These are phyloP conservation scores for Puccinia triticina DNA, from an alignment of 1,284 basidiomycete genomes.

Conservation along the genomic window DNA sequence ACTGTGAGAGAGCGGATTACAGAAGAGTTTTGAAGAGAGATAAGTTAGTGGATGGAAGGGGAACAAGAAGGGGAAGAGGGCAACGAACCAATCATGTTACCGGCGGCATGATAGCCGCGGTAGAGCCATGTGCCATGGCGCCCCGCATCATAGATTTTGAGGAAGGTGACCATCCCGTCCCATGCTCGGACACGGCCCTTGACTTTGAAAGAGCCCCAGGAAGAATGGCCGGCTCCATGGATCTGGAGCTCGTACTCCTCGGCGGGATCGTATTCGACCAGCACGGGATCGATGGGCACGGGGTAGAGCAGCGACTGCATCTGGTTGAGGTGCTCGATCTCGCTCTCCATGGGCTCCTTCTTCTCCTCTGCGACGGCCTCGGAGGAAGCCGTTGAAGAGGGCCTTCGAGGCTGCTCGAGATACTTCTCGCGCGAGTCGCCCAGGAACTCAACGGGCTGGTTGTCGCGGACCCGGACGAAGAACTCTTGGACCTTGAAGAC, in stretches of 20 bases:
- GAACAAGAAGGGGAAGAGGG: constrained; percentile 56
- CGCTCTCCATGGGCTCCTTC: constrained; percentile 16
- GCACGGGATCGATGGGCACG: background rate
- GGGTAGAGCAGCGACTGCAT: constrained; percentile 2
- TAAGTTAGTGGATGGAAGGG: constrained; percentile 54
- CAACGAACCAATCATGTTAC: constrained; percentile 55
- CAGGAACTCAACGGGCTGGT: constrained; percentile 8
- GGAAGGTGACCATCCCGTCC: constrained; percentile 59
- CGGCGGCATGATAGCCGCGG: constrained; percentile 57
- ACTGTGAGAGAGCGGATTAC: constrained; percentile 51
- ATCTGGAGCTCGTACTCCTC: constrained; percentile 28
- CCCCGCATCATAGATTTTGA: constrained; percentile 58
- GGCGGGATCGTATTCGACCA: background rate
- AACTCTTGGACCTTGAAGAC: constrained; percentile 58
- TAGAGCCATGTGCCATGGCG: constrained; percentile 56
- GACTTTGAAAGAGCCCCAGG: constrained; percentile 59
- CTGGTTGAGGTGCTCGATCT: constrained; percentile 16
- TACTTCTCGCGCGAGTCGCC: constrained; percentile 51
- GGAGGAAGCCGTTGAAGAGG: background rate
- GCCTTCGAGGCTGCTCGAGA: constrained; percentile 51
- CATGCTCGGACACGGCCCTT: constrained; percentile 57
- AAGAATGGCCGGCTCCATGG: constrained; percentile 56
- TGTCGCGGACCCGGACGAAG: constrained; percentile 53
- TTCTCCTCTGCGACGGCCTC: background rate
- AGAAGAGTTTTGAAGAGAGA: background rate